Evolutionary conservation across 257 asterid genomes (phyloP), one percentile per base, ranked within the genome.

Genomic region (Scutellaria minor): DNA sequence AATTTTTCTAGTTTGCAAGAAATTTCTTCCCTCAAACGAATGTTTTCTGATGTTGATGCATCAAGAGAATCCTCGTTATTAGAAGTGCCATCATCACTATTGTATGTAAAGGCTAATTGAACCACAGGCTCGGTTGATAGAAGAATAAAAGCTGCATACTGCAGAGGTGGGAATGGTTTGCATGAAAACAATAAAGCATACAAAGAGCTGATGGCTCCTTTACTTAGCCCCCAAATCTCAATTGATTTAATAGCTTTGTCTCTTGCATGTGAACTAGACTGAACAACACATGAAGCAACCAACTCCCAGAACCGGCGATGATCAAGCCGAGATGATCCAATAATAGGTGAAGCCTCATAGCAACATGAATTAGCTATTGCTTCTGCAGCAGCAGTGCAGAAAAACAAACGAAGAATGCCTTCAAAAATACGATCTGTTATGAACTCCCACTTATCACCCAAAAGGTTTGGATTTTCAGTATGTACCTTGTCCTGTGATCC

Each of bases 141-240:
- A 77, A 95, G 84, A 75, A 81, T 81, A 81, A 85, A 95, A 53
- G 99, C 91, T 46, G 98, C 94, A 85, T 70, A 88, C 81, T 90
- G 96, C 85, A 95, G 78, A 70, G 83, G 70, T 47, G 97, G 94
- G 70, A 87, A 85, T 5, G 99, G 96, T 70, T 79, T 68, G 82
- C 87, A 62, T 47, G 98, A 92, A 81, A 92, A 95, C 64, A 95
- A 77, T 66, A 95, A 75, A 44, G 96, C 91, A 83, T 87, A 95
- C 72, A 92, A 84, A 48, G 98, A 87, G 81, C 85, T 82, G 74
- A 90, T 81, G 48, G 96, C 86, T 80, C 99, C 99, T 86, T 87
- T 88, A 81, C 88, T 87, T 59, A 95, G 83, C 65, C 97, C 98
- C 99, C 99, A 95, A 75, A 92, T 84, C 75, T 92, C 97, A 68